phyloP scores from a whole-genome alignment of 331 rosid species.

The Pyracantha coccinea region DNA sequence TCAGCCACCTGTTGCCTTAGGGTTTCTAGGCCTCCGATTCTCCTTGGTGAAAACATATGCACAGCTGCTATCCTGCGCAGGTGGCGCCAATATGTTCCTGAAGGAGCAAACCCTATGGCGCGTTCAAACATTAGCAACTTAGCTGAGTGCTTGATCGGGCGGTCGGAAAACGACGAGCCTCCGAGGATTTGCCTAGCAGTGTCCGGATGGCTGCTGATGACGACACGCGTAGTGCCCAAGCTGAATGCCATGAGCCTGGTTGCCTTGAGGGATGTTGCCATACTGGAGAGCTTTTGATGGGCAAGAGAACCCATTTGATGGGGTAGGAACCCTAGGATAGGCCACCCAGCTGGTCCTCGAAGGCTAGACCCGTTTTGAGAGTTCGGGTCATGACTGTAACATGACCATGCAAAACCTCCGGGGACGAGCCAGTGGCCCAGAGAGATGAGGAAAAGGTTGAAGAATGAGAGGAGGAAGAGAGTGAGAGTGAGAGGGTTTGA shows the following conservation, averaged over 20 bases:
- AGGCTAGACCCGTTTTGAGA: constrained; percentile 1
- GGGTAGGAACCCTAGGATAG: constrained; percentile 55
- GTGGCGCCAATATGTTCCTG: constrained; percentile 65
- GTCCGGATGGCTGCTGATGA: constrained; percentile 85
- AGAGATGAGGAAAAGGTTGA: constrained; percentile 19
- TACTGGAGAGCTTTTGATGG: constrained; percentile 48
- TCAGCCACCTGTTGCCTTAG: constrained; percentile 35
- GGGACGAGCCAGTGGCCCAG: constrained; percentile 49
- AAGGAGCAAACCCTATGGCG: constrained; percentile 87
- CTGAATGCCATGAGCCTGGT: constrained; percentile 71
- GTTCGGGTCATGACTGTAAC: neutral
- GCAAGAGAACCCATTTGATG: constrained; percentile 59
- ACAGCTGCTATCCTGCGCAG: constrained; percentile 56
- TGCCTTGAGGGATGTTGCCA: constrained; percentile 38
- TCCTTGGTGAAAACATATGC: constrained; percentile 70
- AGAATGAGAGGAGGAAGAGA: constrained; percentile 22
- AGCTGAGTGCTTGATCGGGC: constrained; percentile 74
- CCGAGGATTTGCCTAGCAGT: constrained; percentile 68
- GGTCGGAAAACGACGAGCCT: constrained; percentile 60
- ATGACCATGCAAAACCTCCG: constrained; percentile 89
- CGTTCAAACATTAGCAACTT: constrained; percentile 75
- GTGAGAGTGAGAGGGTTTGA: constrained; percentile 7
- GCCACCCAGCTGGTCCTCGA: constrained; percentile 74
- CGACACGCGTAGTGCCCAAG: constrained; percentile 49
- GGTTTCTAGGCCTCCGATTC: constrained; percentile 42